Evolutionary conservation across 202 grass and related monocot genomes (phyloP), one percentile per base, ranked within the genome.

Genomic region (Musa balbisiana): DNA sequence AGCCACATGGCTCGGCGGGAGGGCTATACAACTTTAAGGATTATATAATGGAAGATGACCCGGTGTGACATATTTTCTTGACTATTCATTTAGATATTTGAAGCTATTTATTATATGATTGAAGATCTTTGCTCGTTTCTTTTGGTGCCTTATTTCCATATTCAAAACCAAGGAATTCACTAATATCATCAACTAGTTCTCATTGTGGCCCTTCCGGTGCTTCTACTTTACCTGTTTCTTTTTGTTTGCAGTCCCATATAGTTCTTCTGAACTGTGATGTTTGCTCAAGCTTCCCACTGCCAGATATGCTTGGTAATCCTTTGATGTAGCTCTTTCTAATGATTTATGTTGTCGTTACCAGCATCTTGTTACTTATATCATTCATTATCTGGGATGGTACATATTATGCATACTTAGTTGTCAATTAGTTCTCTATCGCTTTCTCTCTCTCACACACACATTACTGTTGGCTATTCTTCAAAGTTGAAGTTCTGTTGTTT

Each of bases 251-350:
- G 91, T 90, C 91, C 1, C 91, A 99, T 85, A 92, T 99, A 80
- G 95, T 99, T 81, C 84, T 99, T 87, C 87, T 99, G 73, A 99
- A 99, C 84, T 99, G 91, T 19, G 95, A 99, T 80, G 80, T 99
- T 80, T 99, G 95, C 73, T 95, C 87, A 81, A 99, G 91, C 83
- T 99, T 99, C 79, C 95, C 95, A 75, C 67, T 99, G 72, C 89
- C 88, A 27, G 87, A 86, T 43, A 95, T 99, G 91, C 89, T 99
- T 2, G 95, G 95, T 99, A 89, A 78, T 85, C 87, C 71, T 80
- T 49, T 55, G 59, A 65, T 55, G 22, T 14, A 67, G 21, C 27
- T 77, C 64, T 70, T 70, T 70, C 67, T 50, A 50, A 5, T 51
- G 33, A 43, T 43, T 43, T 43, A 5, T 43, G 5, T 43, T 43